phyloP scores from a whole-genome alignment of 345 rosid genomes.

The Cardiospermum halicacabum region DNA sequence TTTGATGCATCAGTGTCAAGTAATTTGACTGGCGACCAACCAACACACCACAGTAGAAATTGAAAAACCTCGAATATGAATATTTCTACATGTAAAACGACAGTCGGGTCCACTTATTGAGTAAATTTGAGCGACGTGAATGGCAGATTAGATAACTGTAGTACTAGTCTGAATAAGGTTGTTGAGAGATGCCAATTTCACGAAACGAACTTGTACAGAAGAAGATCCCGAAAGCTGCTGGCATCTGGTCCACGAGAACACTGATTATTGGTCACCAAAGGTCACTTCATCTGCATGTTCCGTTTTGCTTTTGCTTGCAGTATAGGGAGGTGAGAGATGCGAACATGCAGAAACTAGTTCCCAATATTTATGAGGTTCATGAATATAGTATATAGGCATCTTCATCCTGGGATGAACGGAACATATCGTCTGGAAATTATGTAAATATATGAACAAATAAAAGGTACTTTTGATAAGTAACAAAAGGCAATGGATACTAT shows the following conservation, averaged over 20 bases:
- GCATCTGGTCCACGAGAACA: neutral
- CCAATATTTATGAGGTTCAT: too few species aligned
- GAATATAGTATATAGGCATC: too few species aligned
- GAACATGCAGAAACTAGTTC: too few species aligned
- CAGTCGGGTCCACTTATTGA: neutral
- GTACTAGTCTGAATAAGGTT: neutral
- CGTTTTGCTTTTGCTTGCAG: too few species aligned
- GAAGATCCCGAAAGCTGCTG: neutral
- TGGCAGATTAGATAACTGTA: neutral
- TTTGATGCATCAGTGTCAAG: conserved; percentile 13
- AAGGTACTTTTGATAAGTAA: too few species aligned
- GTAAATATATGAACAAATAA: too few species aligned
- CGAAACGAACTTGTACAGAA: neutral
- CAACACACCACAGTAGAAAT: neutral
- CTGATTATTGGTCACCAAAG: neutral
- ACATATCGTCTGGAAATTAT: too few species aligned
- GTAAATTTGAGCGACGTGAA: neutral
- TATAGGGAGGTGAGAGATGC: too few species aligned
- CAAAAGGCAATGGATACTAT: too few species aligned
- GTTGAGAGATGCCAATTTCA: neutral
- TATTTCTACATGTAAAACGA: neutral
- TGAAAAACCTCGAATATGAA: neutral
- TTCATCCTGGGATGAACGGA: too few species aligned
- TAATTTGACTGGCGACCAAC: neutral
- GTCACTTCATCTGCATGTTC: neutral